A percentile compares a stretch with the other conserved stretches of the same genome.
Conservation (phyloP, 1,139 yeast genomes). For the Hansenula sp. region DNA sequence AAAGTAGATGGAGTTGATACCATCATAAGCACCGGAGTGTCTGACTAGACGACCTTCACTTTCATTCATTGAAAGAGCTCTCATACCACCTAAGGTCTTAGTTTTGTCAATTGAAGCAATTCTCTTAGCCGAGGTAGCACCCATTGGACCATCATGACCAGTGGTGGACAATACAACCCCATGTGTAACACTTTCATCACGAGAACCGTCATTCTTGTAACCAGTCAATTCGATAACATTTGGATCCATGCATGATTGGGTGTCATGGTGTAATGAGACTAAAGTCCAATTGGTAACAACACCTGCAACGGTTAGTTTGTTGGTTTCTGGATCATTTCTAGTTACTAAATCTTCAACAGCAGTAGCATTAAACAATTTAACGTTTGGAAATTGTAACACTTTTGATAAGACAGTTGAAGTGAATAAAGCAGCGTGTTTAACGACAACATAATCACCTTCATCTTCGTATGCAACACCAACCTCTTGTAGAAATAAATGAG, state of each 20-base stretch:
- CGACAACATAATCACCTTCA: constrained; percentile 78
- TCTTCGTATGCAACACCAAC: constrained; percentile 68
- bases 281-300: constrained; percentile 84
- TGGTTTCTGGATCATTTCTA: constrained; percentile 52
- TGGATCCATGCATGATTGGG: constrained; percentile 83
- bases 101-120: constrained; percentile 39
- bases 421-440: constrained; percentile 77
- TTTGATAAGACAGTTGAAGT: constrained; percentile 70
- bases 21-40: constrained; percentile 54
- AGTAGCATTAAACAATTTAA: constrained; percentile 75
- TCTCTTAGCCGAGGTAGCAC: constrained; percentile 73
- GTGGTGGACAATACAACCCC: constrained; percentile 70
- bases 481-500: constrained; percentile 63
- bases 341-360: constrained; percentile 81
- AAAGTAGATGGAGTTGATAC: constrained; percentile 67
- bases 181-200: constrained; percentile 38
- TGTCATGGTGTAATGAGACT: constrained; percentile 72
- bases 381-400: constrained; percentile 69
- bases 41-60: constrained; percentile 79
- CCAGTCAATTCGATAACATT: constrained; percentile 52
- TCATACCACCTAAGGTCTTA: constrained; percentile 63
- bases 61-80: constrained; percentile 74
- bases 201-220: constrained; percentile 26
- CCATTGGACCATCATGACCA: constrained; percentile 84
- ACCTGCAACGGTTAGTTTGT: constrained; percentile 67